Evolutionary conservation across 2,329 filamentous ascomycete genomes (phyloP).

Genomic region (Penicillium sumatraense): DNA sequence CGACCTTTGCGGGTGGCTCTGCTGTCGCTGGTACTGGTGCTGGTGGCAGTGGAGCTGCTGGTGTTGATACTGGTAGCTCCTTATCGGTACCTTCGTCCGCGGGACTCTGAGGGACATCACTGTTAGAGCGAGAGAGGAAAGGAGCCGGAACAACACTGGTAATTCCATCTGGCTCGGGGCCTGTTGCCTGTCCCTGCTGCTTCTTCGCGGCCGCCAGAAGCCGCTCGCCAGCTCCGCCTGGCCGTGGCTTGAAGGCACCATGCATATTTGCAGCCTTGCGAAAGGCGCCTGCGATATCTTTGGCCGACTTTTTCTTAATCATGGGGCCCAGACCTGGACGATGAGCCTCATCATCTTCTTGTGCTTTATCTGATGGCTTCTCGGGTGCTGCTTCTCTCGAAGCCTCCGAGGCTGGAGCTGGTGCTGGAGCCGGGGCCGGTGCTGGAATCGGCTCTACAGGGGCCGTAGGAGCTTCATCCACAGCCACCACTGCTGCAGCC

Average conservation of each 20-base stretch:
- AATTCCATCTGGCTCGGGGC: conserved; percentile 82
- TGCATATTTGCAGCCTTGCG: conserved; percentile 77
- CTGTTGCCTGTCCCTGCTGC: conserved; percentile 54
- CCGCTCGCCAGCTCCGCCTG: conserved; percentile 83
- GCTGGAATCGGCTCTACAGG: no score
- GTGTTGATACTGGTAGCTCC: conserved; percentile 31
- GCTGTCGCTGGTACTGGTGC: conserved; percentile 19
- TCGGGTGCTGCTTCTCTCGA: conserved; percentile 14
- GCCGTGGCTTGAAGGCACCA: conserved; percentile 82
- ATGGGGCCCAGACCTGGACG: conserved; percentile 87
- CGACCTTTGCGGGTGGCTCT: conserved; percentile 19
- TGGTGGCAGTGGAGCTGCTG: conserved; percentile 28
- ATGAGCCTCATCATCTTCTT: conserved; percentile 57
- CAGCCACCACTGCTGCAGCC: conserved; percentile 19
- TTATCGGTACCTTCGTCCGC: conserved; percentile 35
- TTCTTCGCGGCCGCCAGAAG: conserved; percentile 63
- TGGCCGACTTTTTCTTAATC: conserved; percentile 79
- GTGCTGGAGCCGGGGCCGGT: conserved; percentile 14
- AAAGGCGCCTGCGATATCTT: conserved; percentile 73
- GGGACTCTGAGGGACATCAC: conserved; percentile 42
- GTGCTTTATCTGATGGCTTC: conserved; percentile 28
- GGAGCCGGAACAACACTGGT: conserved; percentile 86
- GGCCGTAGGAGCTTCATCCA: conserved; percentile 12
- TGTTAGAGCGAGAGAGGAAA: conserved; percentile 45
- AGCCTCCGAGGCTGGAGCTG: conserved; percentile 13